Evolutionary conservation across 164 flowering plant genomes (phyloP), one percentile per base, ranked within the genome.

Genomic region (Paratinospora sagittata): DNA sequence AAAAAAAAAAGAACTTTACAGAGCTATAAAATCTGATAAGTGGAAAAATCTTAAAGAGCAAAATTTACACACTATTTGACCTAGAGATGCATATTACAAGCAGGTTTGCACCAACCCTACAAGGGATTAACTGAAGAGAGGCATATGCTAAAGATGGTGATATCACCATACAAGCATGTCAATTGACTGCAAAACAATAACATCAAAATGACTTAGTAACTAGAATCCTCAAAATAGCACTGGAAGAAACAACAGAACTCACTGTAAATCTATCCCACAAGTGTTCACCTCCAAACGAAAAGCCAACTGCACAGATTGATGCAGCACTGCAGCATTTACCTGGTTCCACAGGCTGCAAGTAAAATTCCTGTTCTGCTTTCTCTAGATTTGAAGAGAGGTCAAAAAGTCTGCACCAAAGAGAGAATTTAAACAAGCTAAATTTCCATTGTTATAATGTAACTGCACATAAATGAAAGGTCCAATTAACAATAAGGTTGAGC

Each of bases 191-290:
- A 1, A 55, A 34, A 68, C 6, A 52, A n/a, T 5, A 1, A 12
- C 60, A 52, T 3, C 30, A 47, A 26, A 49, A 67, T 17, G 9
- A 30, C 13, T 41, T 41, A 41, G 45, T 19, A 52, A 19, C 60
- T 16, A 1, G 4, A 52, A 16, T 52, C 60, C 23, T 52, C 5
- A n/a, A 30, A 65, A 6, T 8, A 72, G n/a, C 16, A 67, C 27
- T 41, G 67, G 67, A 45, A n/a, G 63, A 9, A 34, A n/a, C 27
- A 67, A 61, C 41, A 36, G 36, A 70, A 76, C 97, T 88, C 82
- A 94, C 97, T 78, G 88, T 85, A 75, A 92, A 90, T 77, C 87
- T 85, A 77, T 95, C 98, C 97, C 97, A 95, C 80, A 95, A 80
- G 74, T 95, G 98, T 63, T 89, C 87, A 36, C 85, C 86, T 47